These are phyloP conservation scores for Amorphotheca resinae DNA, from an alignment of 495 filamentous ascomycete species.

Conservation along the genomic window DNA sequence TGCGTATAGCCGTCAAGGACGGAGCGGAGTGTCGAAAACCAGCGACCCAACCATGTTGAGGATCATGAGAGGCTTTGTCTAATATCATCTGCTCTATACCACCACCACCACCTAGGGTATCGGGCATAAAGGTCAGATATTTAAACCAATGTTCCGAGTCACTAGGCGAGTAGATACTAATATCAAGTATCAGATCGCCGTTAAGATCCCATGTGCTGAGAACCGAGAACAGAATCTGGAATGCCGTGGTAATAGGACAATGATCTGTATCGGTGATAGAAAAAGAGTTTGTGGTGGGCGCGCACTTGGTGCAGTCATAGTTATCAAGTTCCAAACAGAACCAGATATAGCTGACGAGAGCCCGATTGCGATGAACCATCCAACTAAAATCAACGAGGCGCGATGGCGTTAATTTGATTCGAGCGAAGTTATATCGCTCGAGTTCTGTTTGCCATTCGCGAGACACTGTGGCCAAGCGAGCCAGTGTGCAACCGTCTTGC, in stretches of 20 bases:
- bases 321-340: constrained; percentile 27
- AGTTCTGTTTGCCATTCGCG: constrained; percentile 28
- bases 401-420: constrained; percentile 26
- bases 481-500: constrained; percentile 10
- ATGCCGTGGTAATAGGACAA: constrained; percentile 1
- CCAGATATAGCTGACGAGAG: constrained; percentile 28
- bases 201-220: constrained; percentile 27
- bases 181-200: constrained; percentile 27
- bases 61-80: constrained; percentile 14
- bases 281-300: constrained; percentile 14
- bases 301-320: constrained; percentile 24
- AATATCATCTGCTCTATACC: constrained; percentile 12
- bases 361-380: constrained; percentile 25
- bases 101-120: constrained; percentile 15
- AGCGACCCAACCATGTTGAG: constrained; percentile 22
- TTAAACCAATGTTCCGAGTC: constrained; percentile 28
- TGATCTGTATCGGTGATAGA: constrained; percentile 18
- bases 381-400: constrained; percentile 24
- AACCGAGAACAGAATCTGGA: constrained; percentile 23
- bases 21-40: constrained; percentile 21
- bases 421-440: constrained; percentile 28
- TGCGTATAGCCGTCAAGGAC: constrained; percentile 12
- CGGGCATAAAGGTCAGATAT: constrained; percentile 24
- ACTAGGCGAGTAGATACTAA: constrained; percentile 29
- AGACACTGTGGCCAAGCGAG: constrained; percentile 27